These are phyloP conservation scores for Diospyros kaki DNA, from an alignment of 148 eudicot species.

Conservation along the genomic window DNA sequence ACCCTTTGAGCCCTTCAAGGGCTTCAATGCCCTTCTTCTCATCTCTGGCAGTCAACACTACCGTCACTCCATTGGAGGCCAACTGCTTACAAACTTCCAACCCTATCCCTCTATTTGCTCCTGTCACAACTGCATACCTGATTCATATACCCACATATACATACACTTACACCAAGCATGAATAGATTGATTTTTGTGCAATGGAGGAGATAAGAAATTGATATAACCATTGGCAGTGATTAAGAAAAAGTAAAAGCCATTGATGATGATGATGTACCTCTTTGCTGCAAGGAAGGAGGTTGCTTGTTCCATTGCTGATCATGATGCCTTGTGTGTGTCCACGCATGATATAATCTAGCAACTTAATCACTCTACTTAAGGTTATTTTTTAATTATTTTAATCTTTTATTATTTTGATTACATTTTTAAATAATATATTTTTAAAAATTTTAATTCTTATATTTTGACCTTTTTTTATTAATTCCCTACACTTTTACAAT, in stretches of 20 bases:
- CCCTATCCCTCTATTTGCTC: constrained; percentile 22
- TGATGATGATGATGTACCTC: background rate
- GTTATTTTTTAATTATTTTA: no score
- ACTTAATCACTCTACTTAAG: no score
- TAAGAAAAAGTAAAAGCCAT: background rate
- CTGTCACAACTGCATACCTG: constrained; percentile 25
- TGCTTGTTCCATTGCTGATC: background rate
- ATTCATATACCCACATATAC: background rate
- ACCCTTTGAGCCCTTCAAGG: constrained; percentile 16
- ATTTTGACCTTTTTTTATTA: no score
- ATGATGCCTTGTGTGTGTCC: no score
- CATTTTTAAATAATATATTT: no score
- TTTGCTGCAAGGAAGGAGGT: background rate
- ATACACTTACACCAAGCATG: no score
- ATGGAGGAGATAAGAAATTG: no score
- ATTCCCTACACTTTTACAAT: no score
- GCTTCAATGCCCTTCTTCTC: constrained; percentile 31
- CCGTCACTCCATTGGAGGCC: constrained; percentile 19
- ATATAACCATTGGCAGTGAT: background rate
- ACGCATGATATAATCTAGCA: no score
- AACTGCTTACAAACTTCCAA: constrained; percentile 22
- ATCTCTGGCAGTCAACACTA: constrained; percentile 26
- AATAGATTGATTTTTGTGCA: background rate
- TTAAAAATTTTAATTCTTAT: no score
- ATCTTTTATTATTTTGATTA: no score